Evolutionary conservation across 129 eudicot species (phyloP), one percentile per base, ranked within the genome.

Genomic region (Centaurea solstitialis): DNA sequence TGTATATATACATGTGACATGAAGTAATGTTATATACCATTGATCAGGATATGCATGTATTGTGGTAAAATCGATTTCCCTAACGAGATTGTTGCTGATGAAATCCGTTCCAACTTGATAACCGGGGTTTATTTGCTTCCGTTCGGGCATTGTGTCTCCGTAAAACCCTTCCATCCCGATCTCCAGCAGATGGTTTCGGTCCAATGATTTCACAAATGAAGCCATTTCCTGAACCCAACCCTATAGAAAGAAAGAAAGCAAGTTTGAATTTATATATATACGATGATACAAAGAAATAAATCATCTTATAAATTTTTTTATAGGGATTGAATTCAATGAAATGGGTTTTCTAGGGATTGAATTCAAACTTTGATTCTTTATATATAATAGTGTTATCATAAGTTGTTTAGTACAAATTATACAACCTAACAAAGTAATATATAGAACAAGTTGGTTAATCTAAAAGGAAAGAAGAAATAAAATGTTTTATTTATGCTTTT

Each of bases 151-250:
- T 28, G 93, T 73, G 70, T 93, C 97, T 1, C 97, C 97, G 22
- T 93, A 93, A 67, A 90, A 93, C 22, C 97, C 97, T 82, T 93
- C 97, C 97, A 90, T 87, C 4, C 97, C 95, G 3, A 90, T 79
- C 78, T 84, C 91, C 40, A 93, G 28, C 87, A 93, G 79, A 79
- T 93, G 97, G 7, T 73, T 77, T 1, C 35, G 76, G 50, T 93
- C 97, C 37, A 90, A 33, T 4, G 95, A 85, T 70, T 90, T 93
- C 66, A 93, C 93, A 17, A 75, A 80, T 13, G 73, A 71, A 18
- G 90, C 97, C 97, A 93, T 93, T 78, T 93, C 97, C 84, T 89
- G 91, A 50, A 86, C 97, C 97, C 97, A 92, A 0, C 65, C 87
- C 97, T 92, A 64, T 18, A 75, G 47, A 67, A 72, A 50, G 7